A percentile compares a stretch with the other conserved stretches of the same genome.
Evolutionary conservation across 345 rosid species (phyloP).

Genomic region (Hypericum androsaemum): DNA sequence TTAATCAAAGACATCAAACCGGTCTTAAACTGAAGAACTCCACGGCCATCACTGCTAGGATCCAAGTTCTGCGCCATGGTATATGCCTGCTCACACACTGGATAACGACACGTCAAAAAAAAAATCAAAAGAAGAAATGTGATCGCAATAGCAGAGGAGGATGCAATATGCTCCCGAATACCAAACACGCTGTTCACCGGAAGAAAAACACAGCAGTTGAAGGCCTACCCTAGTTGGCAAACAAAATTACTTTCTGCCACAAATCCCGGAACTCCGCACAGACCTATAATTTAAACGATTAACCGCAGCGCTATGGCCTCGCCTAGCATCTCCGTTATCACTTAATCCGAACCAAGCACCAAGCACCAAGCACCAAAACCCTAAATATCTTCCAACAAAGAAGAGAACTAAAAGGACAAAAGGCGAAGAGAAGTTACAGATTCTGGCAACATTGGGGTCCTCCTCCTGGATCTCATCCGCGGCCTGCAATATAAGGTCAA

Average conservation of each 20-base stretch:
- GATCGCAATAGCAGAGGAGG: no score
- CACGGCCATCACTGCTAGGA: slow-evolving; percentile 90
- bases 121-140: slow-evolving; percentile 11
- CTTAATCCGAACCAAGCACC: neutral
- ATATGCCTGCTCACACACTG: slow-evolving; percentile 98
- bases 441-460: slow-evolving; percentile 72
- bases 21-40: slow-evolving; percentile 98
- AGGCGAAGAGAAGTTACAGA: slow-evolving; percentile 35
- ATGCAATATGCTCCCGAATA: no score
- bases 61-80: slow-evolving; percentile 89
- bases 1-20: slow-evolving; percentile 88
- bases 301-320: no score
- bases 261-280: no score
- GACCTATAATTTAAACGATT: no score
- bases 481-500: slow-evolving; percentile 81
- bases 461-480: slow-evolving; percentile 92
- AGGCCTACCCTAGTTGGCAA: no score
- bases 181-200: no score
- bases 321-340: no score
- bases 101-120: no score
- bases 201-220: no score
- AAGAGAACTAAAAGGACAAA: neutral
- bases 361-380: neutral
- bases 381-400: neutral
- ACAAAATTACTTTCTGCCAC: no score